Evolutionary conservation across 345 rosid species (phyloP), one percentile per base, ranked within the genome.

Genomic region (Populus simonii): DNA sequence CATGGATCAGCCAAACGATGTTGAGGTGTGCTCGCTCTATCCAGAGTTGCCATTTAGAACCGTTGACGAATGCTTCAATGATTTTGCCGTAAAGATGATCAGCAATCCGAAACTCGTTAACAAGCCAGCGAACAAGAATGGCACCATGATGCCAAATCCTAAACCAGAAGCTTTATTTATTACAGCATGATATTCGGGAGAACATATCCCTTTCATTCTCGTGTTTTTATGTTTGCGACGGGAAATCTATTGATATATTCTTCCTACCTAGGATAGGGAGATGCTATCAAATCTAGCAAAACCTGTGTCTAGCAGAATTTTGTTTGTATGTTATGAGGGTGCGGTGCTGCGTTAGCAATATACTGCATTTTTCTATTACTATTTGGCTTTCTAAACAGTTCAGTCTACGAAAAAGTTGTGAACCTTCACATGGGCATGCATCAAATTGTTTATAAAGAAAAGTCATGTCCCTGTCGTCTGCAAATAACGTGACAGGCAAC

Each of bases 11-110:
- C 77, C 75, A 0, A 65, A 45, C 2, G 87, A 80, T 61, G 81
- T 74, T 8, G 82, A 85, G 7, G 68, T 72, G 16, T 55, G 81
- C 72, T 18, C 72, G 17, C 78, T 85, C 39, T 85, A 80, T 18
- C 83, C 87, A 10, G 74, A 82, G 35, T 22, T 41, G 12, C 22
- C 68, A 12, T 80, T 79, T 17, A 25, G 68, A n/a, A 47, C 73
- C 61, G 41, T 80, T 25, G 67, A 66, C 7, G 82, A 85, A 20
- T 85, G 87, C 82, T 85, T 82, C 70, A 61, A 74, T n/a, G 84
- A 82, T 41, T 80, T 82, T 29, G 31, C 16, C 7, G 25, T 45
- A 2, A 13, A 2, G n/a, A 17, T 12, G 1, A 45, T 22, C 53
- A 18, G 49, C 23, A 41, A 76, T 49, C 8, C 36, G 0, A 72